Evolutionary conservation across 805 yeast genomes (phyloP).

Genomic region (Starmerella ratchasimensis): DNA sequence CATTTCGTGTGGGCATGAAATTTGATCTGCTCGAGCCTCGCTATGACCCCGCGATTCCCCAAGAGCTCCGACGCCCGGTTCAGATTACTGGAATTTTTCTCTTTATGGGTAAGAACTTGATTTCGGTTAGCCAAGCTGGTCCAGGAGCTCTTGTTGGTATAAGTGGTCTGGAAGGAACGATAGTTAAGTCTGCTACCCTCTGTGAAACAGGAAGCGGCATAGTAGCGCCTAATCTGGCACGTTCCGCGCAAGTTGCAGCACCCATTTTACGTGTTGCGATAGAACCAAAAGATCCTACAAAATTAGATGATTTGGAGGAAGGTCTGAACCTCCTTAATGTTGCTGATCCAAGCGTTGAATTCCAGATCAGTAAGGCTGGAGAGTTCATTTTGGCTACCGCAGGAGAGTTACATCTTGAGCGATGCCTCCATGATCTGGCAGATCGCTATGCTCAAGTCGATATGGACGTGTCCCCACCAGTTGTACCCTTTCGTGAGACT

Average conservation of each 20-base stretch:
- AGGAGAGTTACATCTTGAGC: conserved; percentile 89
- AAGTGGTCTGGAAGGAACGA: conserved; percentile 71
- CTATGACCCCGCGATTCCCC: conserved; percentile 52
- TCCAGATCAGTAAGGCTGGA: conserved; percentile 75
- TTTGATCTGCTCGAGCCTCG: conserved; percentile 75
- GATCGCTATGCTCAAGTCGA: conserved; percentile 83
- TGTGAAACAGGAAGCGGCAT: conserved; percentile 35
- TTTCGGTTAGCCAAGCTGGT: conserved; percentile 65
- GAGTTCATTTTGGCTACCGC: conserved; percentile 91
- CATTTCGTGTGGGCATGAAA: conserved; percentile 58
- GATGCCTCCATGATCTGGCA: conserved; percentile 80
- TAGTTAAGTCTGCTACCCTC: conserved; percentile 78
- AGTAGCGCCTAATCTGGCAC: conserved; percentile 63
- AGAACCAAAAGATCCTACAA: conserved; percentile 83
- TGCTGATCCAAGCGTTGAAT: conserved; percentile 91
- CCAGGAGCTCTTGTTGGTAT: conserved; percentile 94
- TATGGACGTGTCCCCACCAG: conserved; percentile 75
- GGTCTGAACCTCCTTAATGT: conserved; percentile 69
- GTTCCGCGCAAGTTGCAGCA: conserved; percentile 57
- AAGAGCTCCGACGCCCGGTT: conserved; percentile 41
- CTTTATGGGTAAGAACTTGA: conserved; percentile 84
- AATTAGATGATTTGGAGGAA: conserved; percentile 49
- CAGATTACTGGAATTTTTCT: conserved; percentile 58
- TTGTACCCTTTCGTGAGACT: conserved; percentile 88
- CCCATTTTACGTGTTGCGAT: conserved; percentile 91